Conservation (phyloP, 148 eudicot species). For the Fagopyrum esculentum region DNA sequence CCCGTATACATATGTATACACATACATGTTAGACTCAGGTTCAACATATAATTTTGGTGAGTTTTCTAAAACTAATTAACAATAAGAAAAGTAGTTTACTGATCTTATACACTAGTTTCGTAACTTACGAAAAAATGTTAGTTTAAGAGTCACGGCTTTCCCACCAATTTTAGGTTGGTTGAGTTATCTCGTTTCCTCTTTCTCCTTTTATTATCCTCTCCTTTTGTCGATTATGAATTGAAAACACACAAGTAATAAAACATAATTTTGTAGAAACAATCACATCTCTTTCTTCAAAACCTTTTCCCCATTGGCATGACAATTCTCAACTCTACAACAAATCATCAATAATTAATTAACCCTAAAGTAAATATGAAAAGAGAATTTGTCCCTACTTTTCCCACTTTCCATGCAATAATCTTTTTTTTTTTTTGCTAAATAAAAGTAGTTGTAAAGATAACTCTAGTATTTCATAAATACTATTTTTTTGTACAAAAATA, state of each 20-base stretch:
- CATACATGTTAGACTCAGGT: too few relatives aligned
- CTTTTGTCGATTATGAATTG: background rate
- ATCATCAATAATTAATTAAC: constrained; percentile 5
- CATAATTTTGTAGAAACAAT: background rate
- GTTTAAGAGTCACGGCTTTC: background rate
- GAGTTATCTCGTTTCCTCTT: background rate
- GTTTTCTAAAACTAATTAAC: too few relatives aligned
- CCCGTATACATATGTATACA: too few relatives aligned
- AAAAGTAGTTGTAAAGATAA: constrained; percentile 1
- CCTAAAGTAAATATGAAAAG: background rate
- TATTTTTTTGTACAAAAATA: background rate
- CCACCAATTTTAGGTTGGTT: background rate
- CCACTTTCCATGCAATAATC: constrained; percentile 1
- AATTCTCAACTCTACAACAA: constrained; percentile 10
- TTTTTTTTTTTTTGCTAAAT: background rate
- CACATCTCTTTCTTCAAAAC: background rate
- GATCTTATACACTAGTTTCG: too few relatives aligned
- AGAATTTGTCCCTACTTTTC: constrained; percentile 4
- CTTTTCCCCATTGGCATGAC: constrained; percentile 7
- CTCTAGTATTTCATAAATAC: background rate
- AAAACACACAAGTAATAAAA: background rate
- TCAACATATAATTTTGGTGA: too few relatives aligned
- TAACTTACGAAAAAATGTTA: too few relatives aligned
- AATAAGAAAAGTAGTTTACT: too few relatives aligned
- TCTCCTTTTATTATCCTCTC: background rate